phyloP scores from a whole-genome alignment of 2,329 filamentous ascomycete genomes.

The Mycosphaerelloides madeirae region DNA sequence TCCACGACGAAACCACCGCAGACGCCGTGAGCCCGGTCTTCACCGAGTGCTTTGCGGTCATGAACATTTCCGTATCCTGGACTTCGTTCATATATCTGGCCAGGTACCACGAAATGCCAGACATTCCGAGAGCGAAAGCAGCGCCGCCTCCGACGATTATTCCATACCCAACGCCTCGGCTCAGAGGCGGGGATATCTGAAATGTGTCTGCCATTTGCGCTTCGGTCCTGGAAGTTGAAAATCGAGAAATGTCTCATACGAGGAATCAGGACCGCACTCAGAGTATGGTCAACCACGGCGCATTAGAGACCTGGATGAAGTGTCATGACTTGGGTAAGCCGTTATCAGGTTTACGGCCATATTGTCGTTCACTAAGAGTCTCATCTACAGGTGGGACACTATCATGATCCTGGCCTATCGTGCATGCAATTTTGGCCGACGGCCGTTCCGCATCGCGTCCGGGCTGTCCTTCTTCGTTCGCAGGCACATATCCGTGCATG shows the following conservation, averaged over 20 bases:
- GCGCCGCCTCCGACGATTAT: slow-evolving; percentile 69
- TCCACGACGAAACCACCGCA: slow-evolving; percentile 85
- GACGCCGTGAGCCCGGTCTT: slow-evolving; percentile 81
- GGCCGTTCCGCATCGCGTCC: no score
- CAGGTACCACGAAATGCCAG: slow-evolving; percentile 27
- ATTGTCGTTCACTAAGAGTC: no score
- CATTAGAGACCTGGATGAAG: no score
- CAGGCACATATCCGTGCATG: no score
- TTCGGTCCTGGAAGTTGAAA: background rate
- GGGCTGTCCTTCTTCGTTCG: no score
- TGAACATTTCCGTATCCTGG: slow-evolving; percentile 88
- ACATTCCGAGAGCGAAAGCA: slow-evolving; percentile 59
- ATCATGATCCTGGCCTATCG: no score
- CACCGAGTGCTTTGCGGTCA: slow-evolving; percentile 75
- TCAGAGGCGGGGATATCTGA: slow-evolving; percentile 30
- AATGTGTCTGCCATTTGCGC: slow-evolving; percentile 9
- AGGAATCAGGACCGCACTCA: no score
- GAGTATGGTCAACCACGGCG: no score
- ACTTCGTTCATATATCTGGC: slow-evolving; percentile 55
- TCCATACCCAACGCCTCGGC: slow-evolving; percentile 57
- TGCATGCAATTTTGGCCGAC: no score
- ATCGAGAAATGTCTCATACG: background rate
- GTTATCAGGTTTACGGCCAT: no score
- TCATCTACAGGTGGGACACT: no score
- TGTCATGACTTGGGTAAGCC: no score